Conservation (phyloP, 2,329 filamentous ascomycete genomes). For the Cryphonectria radicalis region DNA sequence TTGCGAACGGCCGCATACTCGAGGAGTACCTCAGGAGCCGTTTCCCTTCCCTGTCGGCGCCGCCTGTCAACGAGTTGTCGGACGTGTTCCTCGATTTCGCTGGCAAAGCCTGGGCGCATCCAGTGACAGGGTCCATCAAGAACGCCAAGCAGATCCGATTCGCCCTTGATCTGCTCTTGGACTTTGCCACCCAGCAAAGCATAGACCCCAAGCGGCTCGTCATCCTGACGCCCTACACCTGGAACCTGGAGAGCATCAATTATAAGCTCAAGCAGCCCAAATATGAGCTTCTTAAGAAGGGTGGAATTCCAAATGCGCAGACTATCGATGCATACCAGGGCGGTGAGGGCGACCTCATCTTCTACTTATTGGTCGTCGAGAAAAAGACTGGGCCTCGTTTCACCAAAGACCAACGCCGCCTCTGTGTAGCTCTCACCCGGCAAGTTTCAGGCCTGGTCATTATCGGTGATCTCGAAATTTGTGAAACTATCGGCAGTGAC, state of each 20-base stretch:
- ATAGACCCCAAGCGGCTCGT: not conserved
- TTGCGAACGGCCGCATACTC: not conserved
- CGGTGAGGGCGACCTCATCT: not conserved
- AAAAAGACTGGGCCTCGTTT: not conserved
- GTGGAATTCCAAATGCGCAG: not conserved
- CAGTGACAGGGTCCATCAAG: not conserved
- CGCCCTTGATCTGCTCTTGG: not conserved
- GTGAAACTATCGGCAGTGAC: not conserved
- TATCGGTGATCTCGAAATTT: not conserved
- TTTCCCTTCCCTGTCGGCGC: not conserved
- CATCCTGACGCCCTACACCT: not conserved
- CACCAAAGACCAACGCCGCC: not conserved
- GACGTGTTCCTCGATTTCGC: not conserved
- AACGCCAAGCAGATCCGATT: not conserved
- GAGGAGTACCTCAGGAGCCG: not conserved
- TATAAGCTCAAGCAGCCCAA: not conserved
- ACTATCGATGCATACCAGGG: conserved; percentile 2
- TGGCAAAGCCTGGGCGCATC: not conserved
- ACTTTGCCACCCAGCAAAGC: not conserved
- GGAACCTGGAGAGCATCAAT: not conserved
- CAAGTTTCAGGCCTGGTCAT: conserved; percentile 7
- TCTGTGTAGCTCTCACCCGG: not conserved
- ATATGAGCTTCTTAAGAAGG: not conserved
- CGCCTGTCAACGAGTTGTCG: not conserved
- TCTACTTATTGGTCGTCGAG: not conserved